Base-by-base conservation (phyloP, 768 basidiomycete genomes). In the Mycena epipterygia region DNA sequence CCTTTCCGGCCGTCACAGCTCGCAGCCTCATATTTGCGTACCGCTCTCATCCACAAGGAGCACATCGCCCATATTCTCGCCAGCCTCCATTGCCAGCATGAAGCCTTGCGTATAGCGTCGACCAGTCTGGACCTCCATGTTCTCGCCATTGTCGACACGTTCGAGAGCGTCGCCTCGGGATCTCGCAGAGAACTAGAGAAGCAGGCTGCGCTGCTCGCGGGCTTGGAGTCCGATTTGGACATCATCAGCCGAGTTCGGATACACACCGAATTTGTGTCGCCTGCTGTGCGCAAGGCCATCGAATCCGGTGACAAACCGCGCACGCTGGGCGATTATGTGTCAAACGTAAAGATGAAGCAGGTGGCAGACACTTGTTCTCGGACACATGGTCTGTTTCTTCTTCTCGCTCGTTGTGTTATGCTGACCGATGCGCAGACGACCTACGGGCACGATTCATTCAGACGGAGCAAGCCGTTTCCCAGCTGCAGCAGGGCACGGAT, bases 241-340 rank as follows among this genome's bases (percentile, higher is more conserved):
- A 86, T 95, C 49, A 89, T 94, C 44, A 83, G 85, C 30, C 85
- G 85, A 35, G 89, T 96, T 8, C 82, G 83, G 48, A 88, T 96
- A 6, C 93, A 95, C 74, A 84, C 86, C 61, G 93, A 95, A 66
- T 95, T 95, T 72, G 82, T 95, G 80, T 93, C 92, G 19, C 82
- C 86, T 9, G 82, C 88, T 2, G 88, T 90, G 58, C 85, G 92
- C 39, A 90, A 86, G 73, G 89, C 91, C 3, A 92, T 94, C 49
- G 92, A 94, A 67, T 84, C 87, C 0, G 94, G 93, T 4, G 90
- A 90, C 64, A 87, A 84, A 63, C 87, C 87, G 17, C 85, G 94
- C 51, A 92, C 91, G 14, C 79, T 96, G 44, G 93, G 91, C 14
- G 93, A 94, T 77, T 96, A 95, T 79, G 93, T 96, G 29, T 91